Conservation (phyloP, 495 filamentous ascomycete species). For the Xylaria grammica region DNA sequence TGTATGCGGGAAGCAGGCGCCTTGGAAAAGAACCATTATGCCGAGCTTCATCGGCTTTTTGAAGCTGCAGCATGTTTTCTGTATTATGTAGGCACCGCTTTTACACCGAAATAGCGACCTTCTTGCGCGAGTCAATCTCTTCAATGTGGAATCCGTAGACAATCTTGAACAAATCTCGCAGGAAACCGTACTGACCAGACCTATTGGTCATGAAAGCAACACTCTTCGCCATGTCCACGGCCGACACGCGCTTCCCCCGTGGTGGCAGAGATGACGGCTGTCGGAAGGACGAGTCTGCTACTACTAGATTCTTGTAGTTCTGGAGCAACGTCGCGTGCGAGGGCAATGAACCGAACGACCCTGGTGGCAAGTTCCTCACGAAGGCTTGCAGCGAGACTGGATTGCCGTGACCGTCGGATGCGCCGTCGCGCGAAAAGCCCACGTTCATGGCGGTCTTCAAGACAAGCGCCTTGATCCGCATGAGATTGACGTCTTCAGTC, state of each 20-base stretch:
- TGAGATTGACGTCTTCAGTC: conserved; percentile 74
- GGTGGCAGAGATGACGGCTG: conserved; percentile 56
- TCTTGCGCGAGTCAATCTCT: conserved; percentile 65
- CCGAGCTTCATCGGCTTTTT: no score
- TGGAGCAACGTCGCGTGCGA: conserved; percentile 74
- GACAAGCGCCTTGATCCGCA: conserved; percentile 73
- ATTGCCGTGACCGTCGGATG: conserved; percentile 36
- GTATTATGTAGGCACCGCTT: no score
- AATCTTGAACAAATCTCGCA: conserved; percentile 79
- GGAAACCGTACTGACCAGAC: conserved; percentile 66
- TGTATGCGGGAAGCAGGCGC: no score
- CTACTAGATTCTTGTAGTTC: conserved; percentile 76
- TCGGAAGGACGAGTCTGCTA: conserved; percentile 69
- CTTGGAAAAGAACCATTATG: no score
- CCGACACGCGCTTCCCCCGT: conserved; percentile 63
- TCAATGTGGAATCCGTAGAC: conserved; percentile 84
- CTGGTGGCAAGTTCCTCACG: conserved; percentile 74
- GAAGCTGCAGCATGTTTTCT: no score
- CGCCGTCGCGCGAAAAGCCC: conserved; percentile 64
- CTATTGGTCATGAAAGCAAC: conserved; percentile 70
- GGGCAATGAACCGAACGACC: conserved; percentile 73
- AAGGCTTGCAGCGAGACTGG: conserved; percentile 66
- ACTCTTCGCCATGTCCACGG: conserved; percentile 74
- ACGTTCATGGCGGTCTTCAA: conserved; percentile 81
- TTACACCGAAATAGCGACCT: conserved; percentile 53